Conservation (phyloP, 2,329 filamentous ascomycete genomes). For the Colletotrichum gloeosporioides region DNA sequence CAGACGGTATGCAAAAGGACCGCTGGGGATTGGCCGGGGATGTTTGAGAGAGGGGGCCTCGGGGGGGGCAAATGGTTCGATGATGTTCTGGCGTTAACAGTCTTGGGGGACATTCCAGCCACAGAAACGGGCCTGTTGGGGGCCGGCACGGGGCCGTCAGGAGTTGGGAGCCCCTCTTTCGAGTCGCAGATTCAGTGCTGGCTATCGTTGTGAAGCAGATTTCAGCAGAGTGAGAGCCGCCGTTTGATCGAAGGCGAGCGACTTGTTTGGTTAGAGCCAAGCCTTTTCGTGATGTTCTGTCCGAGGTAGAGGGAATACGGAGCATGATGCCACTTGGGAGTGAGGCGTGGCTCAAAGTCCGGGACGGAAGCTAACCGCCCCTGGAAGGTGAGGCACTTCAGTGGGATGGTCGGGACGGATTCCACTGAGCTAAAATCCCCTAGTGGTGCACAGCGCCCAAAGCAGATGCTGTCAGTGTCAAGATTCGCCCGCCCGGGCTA, state of each 20-base stretch:
- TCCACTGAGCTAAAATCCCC: conserved; percentile 8
- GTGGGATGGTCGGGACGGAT: conserved; percentile 11
- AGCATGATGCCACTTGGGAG: background rate
- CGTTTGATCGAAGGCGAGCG: background rate
- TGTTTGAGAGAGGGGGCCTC: background rate
- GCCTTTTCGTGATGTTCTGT: background rate
- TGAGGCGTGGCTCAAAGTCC: background rate
- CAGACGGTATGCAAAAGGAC: background rate
- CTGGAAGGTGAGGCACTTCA: background rate
- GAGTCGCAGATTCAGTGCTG: conserved; percentile 12
- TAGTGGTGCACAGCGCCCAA: conserved; percentile 9
- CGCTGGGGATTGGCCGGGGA: background rate
- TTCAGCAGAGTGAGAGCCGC: background rate
- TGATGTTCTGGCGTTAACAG: background rate
- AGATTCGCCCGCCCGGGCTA: background rate
- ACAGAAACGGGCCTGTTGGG: background rate
- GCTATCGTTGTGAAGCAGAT: background rate
- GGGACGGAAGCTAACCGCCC: background rate
- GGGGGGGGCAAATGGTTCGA: conserved; percentile 9
- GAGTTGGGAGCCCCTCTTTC: conserved; percentile 12
- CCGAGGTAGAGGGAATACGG: background rate
- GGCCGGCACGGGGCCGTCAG: conserved; percentile 4
- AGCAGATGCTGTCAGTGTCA: conserved; percentile 14
- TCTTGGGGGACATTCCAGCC: background rate
- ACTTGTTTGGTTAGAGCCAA: background rate